Evolutionary conservation across 1,139 yeast genomes (phyloP).

Genomic region (Suhomyces coccinellae): DNA sequence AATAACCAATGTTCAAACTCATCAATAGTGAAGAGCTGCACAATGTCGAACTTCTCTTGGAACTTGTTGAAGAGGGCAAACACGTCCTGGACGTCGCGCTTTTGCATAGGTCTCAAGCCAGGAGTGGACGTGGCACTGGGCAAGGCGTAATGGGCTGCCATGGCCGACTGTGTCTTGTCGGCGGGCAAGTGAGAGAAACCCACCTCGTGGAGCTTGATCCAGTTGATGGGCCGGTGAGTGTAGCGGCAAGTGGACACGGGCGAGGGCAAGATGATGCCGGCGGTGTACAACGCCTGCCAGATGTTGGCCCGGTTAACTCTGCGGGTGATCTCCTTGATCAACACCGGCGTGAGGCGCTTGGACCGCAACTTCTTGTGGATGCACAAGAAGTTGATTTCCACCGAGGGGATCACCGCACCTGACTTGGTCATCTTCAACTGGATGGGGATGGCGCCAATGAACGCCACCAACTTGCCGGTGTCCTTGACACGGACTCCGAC

Average conservation of each 20-base stretch:
- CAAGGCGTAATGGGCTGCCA: constrained; percentile 77
- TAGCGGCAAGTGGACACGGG: constrained; percentile 92
- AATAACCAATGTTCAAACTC: constrained; percentile 85
- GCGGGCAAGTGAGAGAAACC: constrained; percentile 83
- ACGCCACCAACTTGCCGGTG: constrained; percentile 80
- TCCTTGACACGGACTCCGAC: constrained; percentile 87
- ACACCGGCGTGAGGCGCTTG: constrained; percentile 91
- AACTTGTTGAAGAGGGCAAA: constrained; percentile 57
- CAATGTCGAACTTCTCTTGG: constrained; percentile 69
- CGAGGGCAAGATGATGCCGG: constrained; percentile 86
- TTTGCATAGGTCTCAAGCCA: constrained; percentile 66
- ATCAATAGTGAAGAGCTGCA: constrained; percentile 65
- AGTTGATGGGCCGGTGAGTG: constrained; percentile 90
- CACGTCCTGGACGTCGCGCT: constrained; percentile 65
- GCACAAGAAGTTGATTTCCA: constrained; percentile 91
- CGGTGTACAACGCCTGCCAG: constrained; percentile 97
- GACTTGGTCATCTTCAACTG: constrained; percentile 60
- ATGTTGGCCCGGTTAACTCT: constrained; percentile 80
- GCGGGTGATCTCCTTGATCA: constrained; percentile 92
- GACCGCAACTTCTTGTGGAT: constrained; percentile 91
- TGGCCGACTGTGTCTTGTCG: constrained; percentile 72
- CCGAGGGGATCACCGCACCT: constrained; percentile 55
- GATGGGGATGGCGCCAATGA: constrained; percentile 88
- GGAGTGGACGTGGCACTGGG: constrained; percentile 57
- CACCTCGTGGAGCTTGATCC: constrained; percentile 86